Base-by-base conservation (phyloP, 2,329 filamentous ascomycete species). In the Reticulascus tulasneorum region DNA sequence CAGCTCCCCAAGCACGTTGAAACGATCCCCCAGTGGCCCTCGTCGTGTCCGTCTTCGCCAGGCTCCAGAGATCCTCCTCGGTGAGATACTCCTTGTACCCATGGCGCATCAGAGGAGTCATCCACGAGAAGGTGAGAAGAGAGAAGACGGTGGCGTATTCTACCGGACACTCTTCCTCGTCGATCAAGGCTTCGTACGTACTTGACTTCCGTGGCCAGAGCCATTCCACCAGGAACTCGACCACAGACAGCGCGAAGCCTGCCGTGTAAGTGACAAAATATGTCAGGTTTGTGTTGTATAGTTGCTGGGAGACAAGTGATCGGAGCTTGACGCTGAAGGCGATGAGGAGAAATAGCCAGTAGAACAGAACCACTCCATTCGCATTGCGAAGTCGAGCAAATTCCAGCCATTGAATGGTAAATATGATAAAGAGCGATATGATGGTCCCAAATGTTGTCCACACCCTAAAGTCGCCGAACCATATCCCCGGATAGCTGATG, bases 91-190 rank as follows among this genome's bases (percentile, higher is more conserved):
- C 79, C 54, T 84, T 86, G 68, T 98, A 97, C 2, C 93, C 93
- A 55, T 84, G 84, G 55, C 82, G 89, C 93, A 98, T 98, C 77
- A 98, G 68, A 1, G 93, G 90, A 0, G 93, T 97, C 91, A 98
- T 96, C 93, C 93, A 98, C 36, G 85, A 83, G 60, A 98, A 98
- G 0, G 91, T 95, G 29, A 98, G 73, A 33, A 86, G 79, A 5
- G 91, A 95, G 64, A 98, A 98, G 34, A 97, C 73, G 42, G 91
- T 89, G 10, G 93, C 90, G 58, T 95, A 94, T 62, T 97, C 90
- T 44, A 86, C 81, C 0, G 85, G 85, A 37, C 78, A 82, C 49
- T 82, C 76, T 25, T 75, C 75, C 37, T 79, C 74, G 23, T 79
- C 76, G 13, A 73, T 59, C 37, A 81, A 63, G 16, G 66, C 74